These are phyloP conservation scores for Danielia reshetovae DNA, from an alignment of 805 yeast genomes.

Conservation along the genomic window DNA sequence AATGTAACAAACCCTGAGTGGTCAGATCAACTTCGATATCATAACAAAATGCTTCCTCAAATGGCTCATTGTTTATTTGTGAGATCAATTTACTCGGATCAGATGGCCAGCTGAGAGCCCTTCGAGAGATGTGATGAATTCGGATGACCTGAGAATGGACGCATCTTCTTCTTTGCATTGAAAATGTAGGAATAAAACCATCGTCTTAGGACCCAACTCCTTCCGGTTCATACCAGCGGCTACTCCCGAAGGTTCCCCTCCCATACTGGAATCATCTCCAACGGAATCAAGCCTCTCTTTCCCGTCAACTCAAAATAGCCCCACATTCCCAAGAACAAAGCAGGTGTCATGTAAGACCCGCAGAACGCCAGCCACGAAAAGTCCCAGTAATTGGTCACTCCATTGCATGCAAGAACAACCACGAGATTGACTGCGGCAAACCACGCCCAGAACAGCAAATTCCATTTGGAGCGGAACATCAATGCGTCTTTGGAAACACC, in stretches of 20 bases:
- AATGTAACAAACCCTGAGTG: no score
- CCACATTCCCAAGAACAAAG: conserved; percentile 7
- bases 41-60: no score
- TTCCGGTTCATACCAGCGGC: no score
- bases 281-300: neutral
- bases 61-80: no score
- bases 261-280: conserved; percentile 2
- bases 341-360: conserved; percentile 14
- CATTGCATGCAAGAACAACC: conserved; percentile 15
- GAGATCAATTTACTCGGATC: no score
- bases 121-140: no score
- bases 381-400: conserved; percentile 15
- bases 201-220: no score
- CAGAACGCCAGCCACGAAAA: conserved; percentile 12
- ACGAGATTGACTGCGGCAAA: conserved; percentile 16
- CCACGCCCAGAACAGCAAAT: conserved; percentile 9
- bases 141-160: no score
- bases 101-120: no score
- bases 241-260: conserved; percentile 4
- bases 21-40: no score
- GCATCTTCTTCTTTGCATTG: no score
- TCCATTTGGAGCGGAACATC: conserved; percentile 6
- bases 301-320: conserved; percentile 4
- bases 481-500: conserved; percentile 5
- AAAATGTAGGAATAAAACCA: neutral